phyloP scores from a whole-genome alignment of 225 moss, liverwort and hornwort genomes.

The Pleurozium schreberi region DNA sequence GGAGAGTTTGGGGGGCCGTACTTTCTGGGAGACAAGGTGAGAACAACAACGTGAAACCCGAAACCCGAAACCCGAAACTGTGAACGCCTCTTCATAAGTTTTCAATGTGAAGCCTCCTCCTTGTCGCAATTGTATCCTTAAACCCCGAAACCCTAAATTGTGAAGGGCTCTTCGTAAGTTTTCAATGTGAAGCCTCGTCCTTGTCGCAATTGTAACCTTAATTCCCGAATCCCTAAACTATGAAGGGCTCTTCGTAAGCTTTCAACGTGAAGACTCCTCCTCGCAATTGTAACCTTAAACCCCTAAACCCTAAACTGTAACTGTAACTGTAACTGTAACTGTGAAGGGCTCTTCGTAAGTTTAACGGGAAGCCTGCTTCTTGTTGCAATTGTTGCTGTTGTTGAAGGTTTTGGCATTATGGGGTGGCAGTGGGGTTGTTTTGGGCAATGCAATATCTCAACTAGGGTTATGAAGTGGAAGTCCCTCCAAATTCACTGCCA shows the following conservation, averaged over 20 bases:
- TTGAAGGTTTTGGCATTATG: neutral
- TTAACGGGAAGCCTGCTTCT: neutral
- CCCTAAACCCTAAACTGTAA: too few species aligned
- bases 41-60: neutral
- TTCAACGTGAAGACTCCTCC: neutral
- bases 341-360: neutral
- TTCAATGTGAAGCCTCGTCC: neutral
- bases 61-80: neutral
- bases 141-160: neutral
- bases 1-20: constrained; percentile 53
- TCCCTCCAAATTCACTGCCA: neutral
- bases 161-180: neutral
- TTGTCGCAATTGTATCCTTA: neutral
- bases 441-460: neutral
- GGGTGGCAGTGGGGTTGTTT: neutral
- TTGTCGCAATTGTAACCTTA: neutral
- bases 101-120: neutral
- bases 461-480: neutral
- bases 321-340: too few species aligned
- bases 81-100: neutral
- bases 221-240: neutral
- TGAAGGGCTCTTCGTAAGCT: neutral
- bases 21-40: constrained; percentile 58
- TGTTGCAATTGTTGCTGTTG: neutral
- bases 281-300: too few species aligned